A percentile compares a stretch with the other conserved stretches of the same genome.
Evolutionary conservation across 1,284 basidiomycete genomes (phyloP).

Genomic region (Baeospora myosura): DNA sequence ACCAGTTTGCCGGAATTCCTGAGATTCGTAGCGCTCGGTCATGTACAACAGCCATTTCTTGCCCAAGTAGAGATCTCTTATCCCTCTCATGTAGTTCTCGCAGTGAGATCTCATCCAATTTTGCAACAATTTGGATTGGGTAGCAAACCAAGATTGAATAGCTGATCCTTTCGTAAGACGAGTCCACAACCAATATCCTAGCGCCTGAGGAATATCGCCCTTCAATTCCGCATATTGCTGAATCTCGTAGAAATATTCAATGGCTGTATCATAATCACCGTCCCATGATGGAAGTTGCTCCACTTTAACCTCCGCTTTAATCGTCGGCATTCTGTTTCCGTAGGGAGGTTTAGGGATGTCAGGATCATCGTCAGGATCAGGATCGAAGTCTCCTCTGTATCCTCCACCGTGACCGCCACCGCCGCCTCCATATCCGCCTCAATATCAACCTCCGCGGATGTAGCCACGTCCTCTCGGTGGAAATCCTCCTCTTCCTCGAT

Average conservation of each 20-base stretch:
- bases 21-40: not conserved
- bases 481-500: not conserved
- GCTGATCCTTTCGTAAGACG: not conserved
- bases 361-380: too few relatives aligned
- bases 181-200: slow-evolving; percentile 5
- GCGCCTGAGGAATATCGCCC: not conserved
- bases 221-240: not conserved
- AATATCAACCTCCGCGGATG: not conserved
- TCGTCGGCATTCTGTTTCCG: not conserved
- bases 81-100: not conserved
- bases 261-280: not conserved
- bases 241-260: slow-evolving; percentile 4
- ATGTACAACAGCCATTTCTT: not conserved
- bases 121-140: not conserved
- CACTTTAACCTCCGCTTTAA: slow-evolving; percentile 4
- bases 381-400: too few relatives aligned
- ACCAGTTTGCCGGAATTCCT: not conserved
- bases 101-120: not conserved
- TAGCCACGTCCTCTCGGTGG: not conserved
- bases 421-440: not conserved
- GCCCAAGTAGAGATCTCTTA: not conserved
- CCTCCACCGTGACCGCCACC: too few relatives aligned
- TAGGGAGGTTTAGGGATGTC: too few relatives aligned
- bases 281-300: slow-evolving; percentile 4
- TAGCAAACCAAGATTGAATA: not conserved